phyloP scores from a whole-genome alignment of 345 rosid genomes.

The Moricandia arvensis region DNA sequence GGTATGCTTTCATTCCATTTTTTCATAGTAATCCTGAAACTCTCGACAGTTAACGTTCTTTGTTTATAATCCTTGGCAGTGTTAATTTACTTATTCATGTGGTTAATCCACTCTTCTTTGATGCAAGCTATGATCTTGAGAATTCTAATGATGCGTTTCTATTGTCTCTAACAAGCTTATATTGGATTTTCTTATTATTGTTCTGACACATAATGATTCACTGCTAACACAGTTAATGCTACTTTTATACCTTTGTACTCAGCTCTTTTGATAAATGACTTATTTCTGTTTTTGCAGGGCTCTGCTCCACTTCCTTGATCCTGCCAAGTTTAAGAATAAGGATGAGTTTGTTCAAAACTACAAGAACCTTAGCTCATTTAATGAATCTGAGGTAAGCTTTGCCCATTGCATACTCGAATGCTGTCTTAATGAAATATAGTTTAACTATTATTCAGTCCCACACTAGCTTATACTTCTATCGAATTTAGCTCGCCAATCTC shows the following conservation, averaged over 20 bases:
- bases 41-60: background rate
- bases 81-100: slow-evolving; percentile 6
- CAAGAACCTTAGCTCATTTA: slow-evolving; percentile 96
- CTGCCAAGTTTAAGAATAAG: slow-evolving; percentile 83
- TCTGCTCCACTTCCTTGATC: slow-evolving; percentile 94
- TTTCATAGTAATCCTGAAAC: slow-evolving; percentile 5
- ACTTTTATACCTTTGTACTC: background rate
- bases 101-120: background rate
- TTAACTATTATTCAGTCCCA: background rate
- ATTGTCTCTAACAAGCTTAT: background rate
- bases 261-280: background rate
- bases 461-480: slow-evolving; percentile 23
- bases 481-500: slow-evolving; percentile 85
- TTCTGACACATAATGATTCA: slow-evolving; percentile 8
- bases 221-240: background rate
- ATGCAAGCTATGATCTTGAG: slow-evolving; percentile 19
- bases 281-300: slow-evolving; percentile 59
- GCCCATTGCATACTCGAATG: background rate
- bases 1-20: slow-evolving; percentile 53
- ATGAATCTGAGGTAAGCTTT: slow-evolving; percentile 77
- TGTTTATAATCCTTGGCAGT: background rate
- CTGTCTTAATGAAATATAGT: background rate
- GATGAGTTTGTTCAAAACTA: slow-evolving; percentile 95
- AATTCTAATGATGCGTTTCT: slow-evolving; percentile 8
- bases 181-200: background rate